Base-by-base conservation (phyloP, 257 asterid genomes). In the Nicotiana undulata region DNA sequence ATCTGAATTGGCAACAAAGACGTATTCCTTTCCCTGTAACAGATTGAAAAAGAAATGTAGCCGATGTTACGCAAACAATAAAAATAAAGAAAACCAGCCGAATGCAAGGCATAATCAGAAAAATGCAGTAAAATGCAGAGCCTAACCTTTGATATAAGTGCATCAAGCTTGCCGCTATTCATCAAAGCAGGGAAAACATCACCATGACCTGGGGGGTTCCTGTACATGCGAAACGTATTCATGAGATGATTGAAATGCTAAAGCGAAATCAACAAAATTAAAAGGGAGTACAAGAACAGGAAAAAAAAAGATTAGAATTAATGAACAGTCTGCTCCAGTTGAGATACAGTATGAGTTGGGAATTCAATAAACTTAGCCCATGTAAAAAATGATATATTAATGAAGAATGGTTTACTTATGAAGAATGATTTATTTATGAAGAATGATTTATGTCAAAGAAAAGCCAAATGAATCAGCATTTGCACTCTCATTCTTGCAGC, bases 161-260 rank as follows among this genome's bases (percentile, higher is more conserved):
- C 90, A 91, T 94, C 98, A 85, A 96, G 99, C 87, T 96, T 93
- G 86, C 99, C 99, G 80, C 97, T 91, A 79, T 96, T 96, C 92
- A 89, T 87, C 89, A 96, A 90, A 83, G 99, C 84, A 77, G 99
- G 92, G 82, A 96, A 96, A 64, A 96, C 99, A 82, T 96, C 99
- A 53, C 99, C 99, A 85, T 96, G 99, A 84, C 98, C 99, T 76
- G 99, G 98, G 46, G 98, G 99, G 82, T 91, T 92, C 99, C 99
- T 92, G 81, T 61, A 84, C 16, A 82, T 63, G 81, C 82, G 86
- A 72, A 83, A 80, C 66, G 34, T 40, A 77, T 64, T 32, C 79
- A 77, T 77, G 79, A 77, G 82, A 56, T 11, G 26, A 56, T 32
- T 44, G 28, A 64, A 81, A 79, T 22, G 26, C 72, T 28, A 72